Conservation (phyloP, 1,139 yeast genomes). For the Candida sp. region DNA sequence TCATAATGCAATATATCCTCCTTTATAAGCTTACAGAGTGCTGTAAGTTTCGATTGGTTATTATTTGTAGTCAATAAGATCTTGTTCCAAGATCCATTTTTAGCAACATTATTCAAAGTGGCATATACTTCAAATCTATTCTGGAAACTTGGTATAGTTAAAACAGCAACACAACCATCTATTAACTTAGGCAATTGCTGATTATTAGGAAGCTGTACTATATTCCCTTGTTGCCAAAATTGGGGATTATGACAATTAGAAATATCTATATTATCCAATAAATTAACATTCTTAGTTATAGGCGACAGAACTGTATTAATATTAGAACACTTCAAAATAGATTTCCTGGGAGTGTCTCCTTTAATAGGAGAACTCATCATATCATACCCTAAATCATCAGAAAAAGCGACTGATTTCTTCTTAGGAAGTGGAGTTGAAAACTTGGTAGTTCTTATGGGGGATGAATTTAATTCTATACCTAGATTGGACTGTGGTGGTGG, state of each 20-base stretch:
- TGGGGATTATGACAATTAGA: slow-evolving; percentile 12
- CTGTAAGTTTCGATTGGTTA: slow-evolving; percentile 2
- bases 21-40: slow-evolving; percentile 20
- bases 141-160: slow-evolving; percentile 29
- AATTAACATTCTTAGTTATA: slow-evolving; percentile 14
- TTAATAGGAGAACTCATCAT: slow-evolving; percentile 25
- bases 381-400: slow-evolving; percentile 34
- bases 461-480: slow-evolving; percentile 12
- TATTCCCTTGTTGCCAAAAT: slow-evolving; percentile 56
- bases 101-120: slow-evolving; percentile 46
- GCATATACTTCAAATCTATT: slow-evolving; percentile 66
- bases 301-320: slow-evolving; percentile 9
- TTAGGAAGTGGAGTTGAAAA: slow-evolving; percentile 17
- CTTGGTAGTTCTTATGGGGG: slow-evolving; percentile 13
- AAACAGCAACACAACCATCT: slow-evolving; percentile 37
- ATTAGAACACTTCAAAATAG: slow-evolving; percentile 28
- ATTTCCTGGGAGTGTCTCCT: slow-evolving; percentile 22
- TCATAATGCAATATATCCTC: slow-evolving; percentile 31
- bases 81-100: slow-evolving; percentile 10
- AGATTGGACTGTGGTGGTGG: neutral
- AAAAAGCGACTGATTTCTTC: slow-evolving; percentile 38
- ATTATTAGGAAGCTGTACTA: slow-evolving; percentile 40
- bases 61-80: slow-evolving; percentile 16
- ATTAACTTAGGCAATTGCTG: slow-evolving; percentile 26
- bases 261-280: slow-evolving; percentile 16